phyloP scores from a whole-genome alignment of 495 filamentous ascomycete genomes.

The Tuber umbilicatum region DNA sequence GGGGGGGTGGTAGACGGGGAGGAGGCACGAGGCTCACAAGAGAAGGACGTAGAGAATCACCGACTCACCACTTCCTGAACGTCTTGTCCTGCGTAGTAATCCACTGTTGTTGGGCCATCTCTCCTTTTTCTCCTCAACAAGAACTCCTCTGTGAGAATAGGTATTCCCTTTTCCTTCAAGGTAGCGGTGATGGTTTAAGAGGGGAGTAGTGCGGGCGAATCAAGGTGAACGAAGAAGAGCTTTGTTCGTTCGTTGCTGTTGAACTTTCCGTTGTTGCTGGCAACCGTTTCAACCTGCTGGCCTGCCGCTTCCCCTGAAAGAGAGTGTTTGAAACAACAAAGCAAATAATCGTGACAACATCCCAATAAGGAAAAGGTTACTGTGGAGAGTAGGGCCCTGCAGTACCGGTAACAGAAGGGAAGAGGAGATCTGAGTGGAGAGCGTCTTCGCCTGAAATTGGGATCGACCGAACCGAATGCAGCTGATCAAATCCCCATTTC shows the following conservation, averaged over 20 bases:
- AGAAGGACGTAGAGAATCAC: conserved; percentile 13
- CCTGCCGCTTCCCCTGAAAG: neutral
- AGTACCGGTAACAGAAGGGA: neutral
- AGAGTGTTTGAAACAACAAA: neutral
- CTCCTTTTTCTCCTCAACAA: neutral
- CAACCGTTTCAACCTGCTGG: neutral
- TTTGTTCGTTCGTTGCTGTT: neutral
- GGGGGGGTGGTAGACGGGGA: conserved; percentile 3
- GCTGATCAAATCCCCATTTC: neutral
- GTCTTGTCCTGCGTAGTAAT: conserved; percentile 97
- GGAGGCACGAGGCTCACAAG: conserved; percentile 6
- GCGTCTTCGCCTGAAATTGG: neutral
- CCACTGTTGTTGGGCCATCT: conserved; percentile 70
- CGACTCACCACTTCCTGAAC: conserved; percentile 88
- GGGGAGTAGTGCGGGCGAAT: neutral
- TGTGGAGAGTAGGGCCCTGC: neutral
- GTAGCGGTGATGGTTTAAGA: neutral
- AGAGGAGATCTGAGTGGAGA: neutral
- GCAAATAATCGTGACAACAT: neutral
- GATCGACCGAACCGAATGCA: neutral
- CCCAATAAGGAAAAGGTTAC: neutral
- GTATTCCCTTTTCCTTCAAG: neutral
- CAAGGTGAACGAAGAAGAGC: neutral
- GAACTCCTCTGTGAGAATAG: neutral
- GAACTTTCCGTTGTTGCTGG: neutral